Evolutionary conservation across 1,139 yeast species (phyloP).

Genomic region (Blastobotrys elegans): DNA sequence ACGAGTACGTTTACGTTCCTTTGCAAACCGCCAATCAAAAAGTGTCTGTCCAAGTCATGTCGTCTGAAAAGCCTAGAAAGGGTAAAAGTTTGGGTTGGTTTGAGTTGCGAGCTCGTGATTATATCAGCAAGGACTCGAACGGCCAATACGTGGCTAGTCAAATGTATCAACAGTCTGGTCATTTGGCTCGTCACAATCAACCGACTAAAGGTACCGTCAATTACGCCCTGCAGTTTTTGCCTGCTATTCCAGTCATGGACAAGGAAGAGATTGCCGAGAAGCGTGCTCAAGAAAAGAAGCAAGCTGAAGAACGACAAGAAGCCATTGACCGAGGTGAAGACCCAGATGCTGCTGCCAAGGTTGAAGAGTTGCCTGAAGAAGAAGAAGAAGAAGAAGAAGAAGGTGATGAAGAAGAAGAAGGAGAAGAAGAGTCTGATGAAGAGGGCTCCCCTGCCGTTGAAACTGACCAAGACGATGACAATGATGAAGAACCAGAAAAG

Average conservation of each 20-base stretch:
- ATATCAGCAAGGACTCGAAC: constrained; percentile 56
- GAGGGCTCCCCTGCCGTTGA: constrained; percentile 31
- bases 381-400: constrained; percentile 24
- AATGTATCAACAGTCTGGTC: constrained; percentile 52
- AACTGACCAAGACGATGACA: constrained; percentile 28
- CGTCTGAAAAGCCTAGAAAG: constrained; percentile 65
- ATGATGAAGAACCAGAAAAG: constrained; percentile 39
- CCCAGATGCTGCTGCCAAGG: constrained; percentile 31
- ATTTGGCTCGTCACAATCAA: constrained; percentile 59
- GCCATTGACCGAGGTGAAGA: constrained; percentile 27
- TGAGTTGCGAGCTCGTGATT: constrained; percentile 59
- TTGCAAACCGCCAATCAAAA: constrained; percentile 77
- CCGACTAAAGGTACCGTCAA: constrained; percentile 78
- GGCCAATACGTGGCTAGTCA: constrained; percentile 61
- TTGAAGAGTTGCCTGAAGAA: constrained; percentile 31
- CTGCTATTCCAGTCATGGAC: constrained; percentile 69
- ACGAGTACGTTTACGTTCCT: constrained; percentile 75
- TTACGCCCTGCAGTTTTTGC: constrained; percentile 75
- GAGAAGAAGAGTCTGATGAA: constrained; percentile 28
- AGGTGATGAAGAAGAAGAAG: constrained; percentile 22
- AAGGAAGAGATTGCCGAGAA: constrained; percentile 66
- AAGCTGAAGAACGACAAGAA: constrained; percentile 30
- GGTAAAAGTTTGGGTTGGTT: constrained; percentile 87
- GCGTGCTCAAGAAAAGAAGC: constrained; percentile 32
- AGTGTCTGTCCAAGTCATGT: constrained; percentile 85